Conservation (phyloP, 176 grass and related monocot genomes). For the Aegilops tauschii region DNA sequence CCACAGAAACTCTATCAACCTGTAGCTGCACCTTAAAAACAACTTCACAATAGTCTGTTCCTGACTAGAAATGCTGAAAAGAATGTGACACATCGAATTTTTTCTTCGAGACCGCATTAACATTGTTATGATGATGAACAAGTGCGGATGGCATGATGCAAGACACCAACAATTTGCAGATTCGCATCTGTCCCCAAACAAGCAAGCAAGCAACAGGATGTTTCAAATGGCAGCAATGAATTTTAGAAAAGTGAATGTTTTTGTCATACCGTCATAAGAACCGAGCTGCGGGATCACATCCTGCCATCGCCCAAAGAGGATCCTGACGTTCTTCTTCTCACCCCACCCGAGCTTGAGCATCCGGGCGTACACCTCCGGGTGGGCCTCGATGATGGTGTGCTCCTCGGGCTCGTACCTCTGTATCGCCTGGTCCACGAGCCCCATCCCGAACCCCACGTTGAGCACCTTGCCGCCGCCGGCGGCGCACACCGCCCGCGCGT, state of each 20-base stretch:
- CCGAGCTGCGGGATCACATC: conserved; percentile 71
- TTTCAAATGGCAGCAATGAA: not conserved
- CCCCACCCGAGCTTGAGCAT: conserved; percentile 83
- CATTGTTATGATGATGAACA: not conserved
- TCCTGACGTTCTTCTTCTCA: conserved; percentile 82
- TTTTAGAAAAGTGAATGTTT: not conserved
- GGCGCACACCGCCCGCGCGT: conserved; percentile 75
- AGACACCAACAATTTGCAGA: not conserved
- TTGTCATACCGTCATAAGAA: conserved; percentile 73
- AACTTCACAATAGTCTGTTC: not conserved
- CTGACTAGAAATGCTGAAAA: not conserved
- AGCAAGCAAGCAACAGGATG: conserved; percentile 9
- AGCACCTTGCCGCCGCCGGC: conserved; percentile 58
- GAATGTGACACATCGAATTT: not conserved
- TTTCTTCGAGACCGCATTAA: not conserved
- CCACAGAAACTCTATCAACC: not conserved
- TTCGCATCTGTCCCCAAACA: not conserved
- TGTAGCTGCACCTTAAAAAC: not conserved
- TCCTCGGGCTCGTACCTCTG: conserved; percentile 74
- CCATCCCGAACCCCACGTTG: conserved; percentile 96
- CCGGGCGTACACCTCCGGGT: conserved; percentile 71
- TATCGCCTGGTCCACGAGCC: conserved; percentile 87
- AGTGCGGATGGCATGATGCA: not conserved
- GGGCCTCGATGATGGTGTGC: conserved; percentile 92
- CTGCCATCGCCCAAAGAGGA: conserved; percentile 90